phyloP scores from a whole-genome alignment of 257 asterid species.

The Linderniella brevidens region DNA sequence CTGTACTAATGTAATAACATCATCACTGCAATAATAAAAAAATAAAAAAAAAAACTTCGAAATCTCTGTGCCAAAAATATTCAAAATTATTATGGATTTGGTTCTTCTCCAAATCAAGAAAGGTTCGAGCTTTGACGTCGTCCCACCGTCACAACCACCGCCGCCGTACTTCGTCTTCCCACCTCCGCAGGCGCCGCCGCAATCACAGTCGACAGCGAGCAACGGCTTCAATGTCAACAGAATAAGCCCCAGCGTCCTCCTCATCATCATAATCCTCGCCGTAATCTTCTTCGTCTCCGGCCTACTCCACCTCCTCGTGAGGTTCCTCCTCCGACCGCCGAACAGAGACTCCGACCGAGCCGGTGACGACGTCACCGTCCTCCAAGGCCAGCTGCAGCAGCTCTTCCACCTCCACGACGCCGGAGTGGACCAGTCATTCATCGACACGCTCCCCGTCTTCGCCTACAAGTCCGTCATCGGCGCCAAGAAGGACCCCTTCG shows the following conservation, averaged over 20 bases:
- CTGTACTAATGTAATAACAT: too few species aligned
- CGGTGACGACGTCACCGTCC: constrained; percentile 44
- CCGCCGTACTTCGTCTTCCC: too few species aligned
- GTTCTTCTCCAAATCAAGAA: too few species aligned
- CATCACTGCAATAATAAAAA: too few species aligned
- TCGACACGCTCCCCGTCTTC: constrained; percentile 71
- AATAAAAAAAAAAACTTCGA: too few species aligned
- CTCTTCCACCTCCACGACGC: constrained; percentile 82
- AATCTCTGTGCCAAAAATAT: too few species aligned
- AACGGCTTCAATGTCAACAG: constrained; percentile 46
- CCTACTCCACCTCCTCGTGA: constrained; percentile 66
- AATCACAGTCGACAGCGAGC: too few species aligned
- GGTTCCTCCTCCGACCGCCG: constrained; percentile 46
- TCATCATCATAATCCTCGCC: constrained; percentile 61
- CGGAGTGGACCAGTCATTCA: constrained; percentile 89
- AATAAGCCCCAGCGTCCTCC: constrained; percentile 63
- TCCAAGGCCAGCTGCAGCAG: constrained; percentile 90
- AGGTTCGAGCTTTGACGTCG: too few species aligned
- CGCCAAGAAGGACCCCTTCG: constrained; percentile 74
- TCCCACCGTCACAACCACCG: too few species aligned
- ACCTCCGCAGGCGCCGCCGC: too few species aligned
- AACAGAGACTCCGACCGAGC: constrained; percentile 57
- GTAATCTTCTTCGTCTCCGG: constrained; percentile 78
- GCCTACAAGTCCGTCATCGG: constrained; percentile 73
- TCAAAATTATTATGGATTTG: too few species aligned